Evolutionary conservation across 2,329 filamentous ascomycete genomes (phyloP), one percentile per base, ranked within the genome.

Genomic region (Arthroderma sp.): DNA sequence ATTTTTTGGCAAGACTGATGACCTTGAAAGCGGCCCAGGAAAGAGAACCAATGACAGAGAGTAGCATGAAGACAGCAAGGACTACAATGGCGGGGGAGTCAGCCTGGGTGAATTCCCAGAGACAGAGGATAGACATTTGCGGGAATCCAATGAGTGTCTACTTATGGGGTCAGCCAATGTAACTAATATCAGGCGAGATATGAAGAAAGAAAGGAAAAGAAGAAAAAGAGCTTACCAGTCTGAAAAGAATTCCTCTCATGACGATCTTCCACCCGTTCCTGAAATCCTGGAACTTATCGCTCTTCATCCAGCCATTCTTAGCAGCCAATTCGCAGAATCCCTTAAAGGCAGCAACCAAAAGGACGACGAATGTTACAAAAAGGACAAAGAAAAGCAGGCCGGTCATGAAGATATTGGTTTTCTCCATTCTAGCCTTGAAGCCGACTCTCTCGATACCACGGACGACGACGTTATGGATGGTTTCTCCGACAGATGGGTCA

Each of bases 241-340:
- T 87, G 81, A 93, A 96, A 62, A 96, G 79, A 64, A 96, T 94
- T 58, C 91, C 91, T 77, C 95, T 94, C 66, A 95, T 80, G 4
- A 96, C 86, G 13, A 90, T 91, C 62, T 85, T 84, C 91, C 91
- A 96, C 64, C 89, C 90, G 66, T 93, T 91, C 62, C 91, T 86
- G 81, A 97, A 96, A 65, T 96, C 91, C 64, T 86, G 78, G 73
- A 96, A 96, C 66, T 88, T 90, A 68, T 95, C 87, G 57, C 78
- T 77, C 74, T 88, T 87, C 77, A 95, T 89, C 79, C 82, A 86
- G 65, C 83, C 83, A 61, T 82, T 78, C 74, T 83, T 89, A 64
- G 84, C 83, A 9, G 86, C 82, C 53, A 87, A 70, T 71, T 96
- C 91, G 70, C 86, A 89, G 63, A 85, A 73, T 58, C 79, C 85